Conservation (phyloP, 768 basidiomycete species). For the Termitomyces sp. region DNA sequence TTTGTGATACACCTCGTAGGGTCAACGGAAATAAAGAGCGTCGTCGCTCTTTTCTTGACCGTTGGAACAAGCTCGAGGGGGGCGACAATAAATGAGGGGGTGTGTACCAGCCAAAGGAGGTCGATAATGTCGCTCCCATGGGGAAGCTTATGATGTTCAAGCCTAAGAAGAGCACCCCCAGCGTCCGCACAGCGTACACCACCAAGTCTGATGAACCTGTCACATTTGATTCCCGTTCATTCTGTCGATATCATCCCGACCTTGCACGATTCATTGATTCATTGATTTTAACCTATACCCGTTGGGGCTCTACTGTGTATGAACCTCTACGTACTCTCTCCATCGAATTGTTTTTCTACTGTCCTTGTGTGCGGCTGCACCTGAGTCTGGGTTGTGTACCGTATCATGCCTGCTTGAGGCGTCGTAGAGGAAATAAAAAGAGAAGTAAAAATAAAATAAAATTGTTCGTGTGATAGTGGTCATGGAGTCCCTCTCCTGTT, state of each 20-base stretch:
- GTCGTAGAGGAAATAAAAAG: too few relatives aligned
- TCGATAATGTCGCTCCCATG: conserved; percentile 42
- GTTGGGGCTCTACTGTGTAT: too few relatives aligned
- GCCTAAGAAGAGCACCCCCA: conserved; percentile 48
- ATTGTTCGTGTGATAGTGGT: too few relatives aligned
- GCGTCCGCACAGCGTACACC: conserved; percentile 47
- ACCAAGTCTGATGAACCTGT: conserved; percentile 36
- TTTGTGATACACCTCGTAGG: conserved; percentile 28
- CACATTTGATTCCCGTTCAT: conserved; percentile 38
- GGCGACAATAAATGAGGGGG: conserved; percentile 42
- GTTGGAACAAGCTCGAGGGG: conserved; percentile 56
- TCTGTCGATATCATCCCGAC: conserved; percentile 53
- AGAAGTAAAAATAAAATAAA: too few relatives aligned
- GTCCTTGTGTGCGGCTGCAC: too few relatives aligned
- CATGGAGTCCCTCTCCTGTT: background rate
- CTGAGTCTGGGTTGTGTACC: too few relatives aligned
- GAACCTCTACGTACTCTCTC: too few relatives aligned
- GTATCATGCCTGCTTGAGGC: too few relatives aligned
- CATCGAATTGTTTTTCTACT: too few relatives aligned
- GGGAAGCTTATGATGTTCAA: conserved; percentile 65
- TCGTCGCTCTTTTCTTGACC: conserved; percentile 39
- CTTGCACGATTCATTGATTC: too few relatives aligned
- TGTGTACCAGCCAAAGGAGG: conserved; percentile 35
- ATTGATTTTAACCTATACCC: too few relatives aligned
- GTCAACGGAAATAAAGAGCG: conserved; percentile 33